phyloP scores from a whole-genome alignment of 2,329 filamentous ascomycete genomes.

The Pseudogymnoascus sp. region DNA sequence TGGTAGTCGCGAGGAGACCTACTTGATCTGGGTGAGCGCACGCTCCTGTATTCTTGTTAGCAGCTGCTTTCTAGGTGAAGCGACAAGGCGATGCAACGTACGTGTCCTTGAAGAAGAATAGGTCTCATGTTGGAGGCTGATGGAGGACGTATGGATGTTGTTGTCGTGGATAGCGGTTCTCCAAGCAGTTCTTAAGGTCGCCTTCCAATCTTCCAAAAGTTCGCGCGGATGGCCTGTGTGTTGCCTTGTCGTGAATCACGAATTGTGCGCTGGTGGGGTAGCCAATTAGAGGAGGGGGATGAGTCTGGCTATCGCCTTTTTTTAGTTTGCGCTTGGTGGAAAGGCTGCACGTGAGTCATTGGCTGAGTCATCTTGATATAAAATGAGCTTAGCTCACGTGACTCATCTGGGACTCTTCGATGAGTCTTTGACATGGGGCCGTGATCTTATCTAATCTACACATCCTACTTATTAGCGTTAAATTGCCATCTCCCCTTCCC shows the following conservation, averaged over 20 bases:
- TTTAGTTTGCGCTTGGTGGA: slow-evolving; percentile 1
- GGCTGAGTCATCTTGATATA: slow-evolving; percentile 5
- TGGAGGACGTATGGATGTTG: slow-evolving; percentile 7
- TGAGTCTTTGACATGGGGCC: background rate
- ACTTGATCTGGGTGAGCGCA: slow-evolving; percentile 90
- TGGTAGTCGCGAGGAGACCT: slow-evolving; percentile 27
- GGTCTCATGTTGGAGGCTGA: slow-evolving; percentile 70
- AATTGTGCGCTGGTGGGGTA: slow-evolving; percentile 12
- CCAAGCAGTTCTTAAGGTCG: slow-evolving; percentile 1
- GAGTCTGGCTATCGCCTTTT: slow-evolving; percentile 5
- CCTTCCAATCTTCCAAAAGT: slow-evolving; percentile 7
- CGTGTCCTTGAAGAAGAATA: slow-evolving; percentile 90
- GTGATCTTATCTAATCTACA: background rate
- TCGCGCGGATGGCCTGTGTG: slow-evolving; percentile 7
- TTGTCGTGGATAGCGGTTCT: slow-evolving; percentile 4
- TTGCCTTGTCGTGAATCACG: slow-evolving; percentile 10
- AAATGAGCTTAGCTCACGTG: background rate
- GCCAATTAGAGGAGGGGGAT: background rate
- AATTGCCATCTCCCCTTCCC: background rate
- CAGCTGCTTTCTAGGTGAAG: background rate
- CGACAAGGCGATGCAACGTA: slow-evolving; percentile 32
- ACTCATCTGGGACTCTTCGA: background rate
- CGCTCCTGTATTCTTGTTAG: slow-evolving; percentile 53
- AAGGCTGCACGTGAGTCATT: slow-evolving; percentile 9
- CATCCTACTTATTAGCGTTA: background rate